Percentiles rank a stretch among this genome's conserved stretches.
phyloP scores from a whole-genome alignment of 768 basidiomycete species.

The Dioszegia hungarica region DNA sequence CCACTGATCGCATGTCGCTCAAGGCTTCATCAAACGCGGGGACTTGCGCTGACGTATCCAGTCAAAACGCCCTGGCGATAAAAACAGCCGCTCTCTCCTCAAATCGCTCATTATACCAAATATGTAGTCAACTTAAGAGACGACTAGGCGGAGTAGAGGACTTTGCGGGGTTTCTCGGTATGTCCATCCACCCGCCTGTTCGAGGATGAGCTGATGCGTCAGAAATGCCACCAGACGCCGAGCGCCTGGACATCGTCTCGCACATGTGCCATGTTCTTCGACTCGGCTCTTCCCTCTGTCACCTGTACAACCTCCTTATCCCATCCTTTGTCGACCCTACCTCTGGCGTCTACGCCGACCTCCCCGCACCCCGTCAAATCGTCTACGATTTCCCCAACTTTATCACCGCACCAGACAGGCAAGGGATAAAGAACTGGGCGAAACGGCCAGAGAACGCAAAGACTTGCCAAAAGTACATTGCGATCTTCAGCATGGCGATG shows the following conservation, averaged over 20 bases:
- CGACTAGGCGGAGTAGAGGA: constrained; percentile 39
- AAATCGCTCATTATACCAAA: constrained; percentile 42
- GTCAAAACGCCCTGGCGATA: constrained; percentile 45
- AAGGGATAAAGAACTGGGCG: constrained; percentile 41
- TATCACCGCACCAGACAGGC: constrained; percentile 19
- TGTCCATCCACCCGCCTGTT: neutral
- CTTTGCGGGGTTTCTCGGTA: constrained; percentile 42
- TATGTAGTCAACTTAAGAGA: constrained; percentile 37
- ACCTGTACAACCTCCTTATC: constrained; percentile 83
- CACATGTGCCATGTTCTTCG: constrained; percentile 93
- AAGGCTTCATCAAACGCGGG: too few species aligned
- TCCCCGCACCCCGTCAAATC: constrained; percentile 23
- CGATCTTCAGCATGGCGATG: constrained; percentile 85
- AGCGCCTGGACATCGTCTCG: constrained; percentile 69
- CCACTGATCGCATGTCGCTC: too few species aligned
- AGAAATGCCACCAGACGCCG: constrained; percentile 39
- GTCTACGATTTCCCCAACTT: constrained; percentile 43
- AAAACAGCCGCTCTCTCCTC: constrained; percentile 46
- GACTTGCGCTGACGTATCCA: too few species aligned
- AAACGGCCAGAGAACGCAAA: constrained; percentile 62
- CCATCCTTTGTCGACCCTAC: constrained; percentile 40
- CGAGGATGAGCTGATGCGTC: neutral
- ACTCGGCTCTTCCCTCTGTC: constrained; percentile 87
- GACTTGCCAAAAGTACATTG: constrained; percentile 82
- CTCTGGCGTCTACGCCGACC: constrained; percentile 20